Evolutionary conservation across 1,284 basidiomycete species (phyloP), one percentile per base, ranked within the genome.

Genomic region (Cutaneotrichosporon cyanovorans): DNA sequence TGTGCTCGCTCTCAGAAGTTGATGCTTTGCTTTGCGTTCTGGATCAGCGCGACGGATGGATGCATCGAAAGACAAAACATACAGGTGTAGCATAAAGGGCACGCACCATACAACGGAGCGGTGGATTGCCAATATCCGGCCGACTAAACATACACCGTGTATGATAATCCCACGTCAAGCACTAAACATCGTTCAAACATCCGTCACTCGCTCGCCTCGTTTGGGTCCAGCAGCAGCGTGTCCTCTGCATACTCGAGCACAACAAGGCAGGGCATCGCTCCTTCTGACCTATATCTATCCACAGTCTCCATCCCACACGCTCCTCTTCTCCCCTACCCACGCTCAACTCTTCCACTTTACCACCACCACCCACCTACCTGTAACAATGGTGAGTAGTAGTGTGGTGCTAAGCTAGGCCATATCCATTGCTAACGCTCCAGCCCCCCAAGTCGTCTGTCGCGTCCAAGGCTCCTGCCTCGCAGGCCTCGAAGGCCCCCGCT

Each of bases 391-490:
- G 22, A 48, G 54, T 50, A 22, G 14, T 12, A 34, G 12, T 34
- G 15, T 32, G 6, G 12, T 12, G 8, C 25, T 12, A 12, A 7
- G 8, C 8, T 28, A 19, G 10, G 32, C 20, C 20, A 10, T 31
- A n/a, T 30, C 40, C 16, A 9, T 10, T 14, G 32, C 51, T 37
- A 39, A 49, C 34, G 23, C 11, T 36, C 32, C 42, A 56, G 46
- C 76, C 72, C 53, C 66, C 71, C 65, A 71, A 69, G 56, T 66
- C 67, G 45, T 42, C 65, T 54, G 66, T 65, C 61, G 68, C 67
- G 60, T 68, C 71, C 68, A 74, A 72, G 68, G 73, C 72, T 33
- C 86, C 87, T 51, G 85, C 82, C 41, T 84, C 85, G 14, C 50
- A 65, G 56, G 64, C 67, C 55, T 64, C 63, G 56, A 66, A 65